Evolutionary conservation across 805 yeast genomes (phyloP).

Genomic region (Suhomyces prunicola): DNA sequence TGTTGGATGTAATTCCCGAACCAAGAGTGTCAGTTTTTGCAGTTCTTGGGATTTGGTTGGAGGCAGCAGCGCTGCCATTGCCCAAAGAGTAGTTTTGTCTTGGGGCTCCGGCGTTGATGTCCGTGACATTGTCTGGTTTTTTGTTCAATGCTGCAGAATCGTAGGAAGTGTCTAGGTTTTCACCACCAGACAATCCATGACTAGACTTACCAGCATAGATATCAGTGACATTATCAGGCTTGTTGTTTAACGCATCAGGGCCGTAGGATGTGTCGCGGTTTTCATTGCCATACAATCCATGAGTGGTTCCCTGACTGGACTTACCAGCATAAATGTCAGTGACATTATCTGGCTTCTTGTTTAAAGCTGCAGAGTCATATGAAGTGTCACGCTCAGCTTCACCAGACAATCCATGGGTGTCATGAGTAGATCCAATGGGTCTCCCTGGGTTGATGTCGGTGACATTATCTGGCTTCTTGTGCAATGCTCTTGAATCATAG

Average conservation of each 20-base stretch:
- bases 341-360: neutral
- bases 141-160: neutral
- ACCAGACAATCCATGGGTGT: neutral
- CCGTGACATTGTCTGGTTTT: neutral
- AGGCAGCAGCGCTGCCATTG: neutral
- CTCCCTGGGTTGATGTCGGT: neutral
- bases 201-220: neutral
- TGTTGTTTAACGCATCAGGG: neutral
- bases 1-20: neutral
- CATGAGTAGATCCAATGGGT: neutral
- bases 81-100: neutral
- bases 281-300: neutral
- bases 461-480: neutral
- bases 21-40: neutral
- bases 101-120: neutral
- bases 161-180: neutral
- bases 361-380: neutral
- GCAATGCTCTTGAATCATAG: neutral
- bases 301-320: neutral
- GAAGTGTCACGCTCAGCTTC: neutral
- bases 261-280: neutral
- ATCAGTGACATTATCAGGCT: neutral
- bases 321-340: neutral
- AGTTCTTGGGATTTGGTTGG: neutral
- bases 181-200: neutral